phyloP scores from a whole-genome alignment of 2,329 filamentous ascomycete species.

The Sclerotinia spermophila region DNA sequence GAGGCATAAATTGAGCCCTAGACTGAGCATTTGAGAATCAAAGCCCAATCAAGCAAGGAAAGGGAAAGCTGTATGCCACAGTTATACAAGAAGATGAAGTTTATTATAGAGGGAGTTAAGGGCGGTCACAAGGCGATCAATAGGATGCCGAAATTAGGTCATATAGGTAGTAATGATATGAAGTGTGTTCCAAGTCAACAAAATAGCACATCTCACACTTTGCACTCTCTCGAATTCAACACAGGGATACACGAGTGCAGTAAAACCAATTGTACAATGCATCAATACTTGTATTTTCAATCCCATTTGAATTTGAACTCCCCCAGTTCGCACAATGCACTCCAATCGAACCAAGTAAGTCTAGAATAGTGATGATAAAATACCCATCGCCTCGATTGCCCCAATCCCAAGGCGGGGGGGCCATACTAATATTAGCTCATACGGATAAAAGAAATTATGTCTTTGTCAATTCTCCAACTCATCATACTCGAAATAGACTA shows the following conservation, averaged over 20 bases:
- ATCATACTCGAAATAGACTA: conserved; percentile 12
- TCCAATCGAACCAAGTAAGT: conserved; percentile 9
- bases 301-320: background rate
- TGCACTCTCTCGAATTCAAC: background rate
- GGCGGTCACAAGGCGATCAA: conserved; percentile 17
- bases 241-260: background rate
- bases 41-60: background rate
- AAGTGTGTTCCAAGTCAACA: conserved; percentile 1
- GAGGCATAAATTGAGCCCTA: background rate
- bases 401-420: background rate
- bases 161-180: conserved; percentile 17
- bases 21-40: background rate
- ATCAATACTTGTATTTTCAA: background rate
- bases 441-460: background rate
- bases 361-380: conserved; percentile 9
- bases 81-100: conserved; percentile 4
- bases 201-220: background rate
- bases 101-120: conserved; percentile 9
- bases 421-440: conserved; percentile 6
- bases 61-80: background rate
- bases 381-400: background rate
- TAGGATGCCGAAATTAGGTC: conserved; percentile 11
- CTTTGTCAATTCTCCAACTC: background rate
- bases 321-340: background rate
- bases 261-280: background rate